Percentiles rank a stretch among this genome's conserved stretches.
Conservation (phyloP, 768 basidiomycete species). For the Cubamyces sp. region DNA sequence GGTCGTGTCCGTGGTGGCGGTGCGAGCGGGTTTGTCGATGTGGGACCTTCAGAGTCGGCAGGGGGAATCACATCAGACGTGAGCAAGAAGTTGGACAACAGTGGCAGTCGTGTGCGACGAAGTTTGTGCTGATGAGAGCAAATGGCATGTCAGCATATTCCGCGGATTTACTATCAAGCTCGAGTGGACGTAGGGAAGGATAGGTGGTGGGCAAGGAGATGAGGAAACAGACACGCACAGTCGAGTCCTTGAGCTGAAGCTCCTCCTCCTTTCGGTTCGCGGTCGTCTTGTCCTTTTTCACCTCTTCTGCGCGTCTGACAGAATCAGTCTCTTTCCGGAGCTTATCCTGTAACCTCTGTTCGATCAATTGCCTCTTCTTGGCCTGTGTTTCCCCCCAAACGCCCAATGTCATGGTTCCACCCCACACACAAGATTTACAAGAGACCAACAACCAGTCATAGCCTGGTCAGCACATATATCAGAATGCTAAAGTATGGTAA, state of each 20-base stretch:
- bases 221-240: slow-evolving; percentile 51
- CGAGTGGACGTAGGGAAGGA: background rate
- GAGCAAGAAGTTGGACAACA: slow-evolving; percentile 73
- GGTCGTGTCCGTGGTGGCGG: slow-evolving; percentile 64
- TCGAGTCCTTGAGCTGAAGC: slow-evolving; percentile 76
- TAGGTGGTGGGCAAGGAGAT: background rate
- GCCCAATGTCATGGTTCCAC: background rate
- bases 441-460: slow-evolving; percentile 1
- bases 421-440: background rate
- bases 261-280: slow-evolving; percentile 86
- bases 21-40: slow-evolving; percentile 43
- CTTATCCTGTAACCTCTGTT: slow-evolving; percentile 84
- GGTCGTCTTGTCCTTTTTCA: slow-evolving; percentile 77
- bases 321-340: slow-evolving; percentile 84
- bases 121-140: slow-evolving; percentile 63
- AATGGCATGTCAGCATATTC: background rate
- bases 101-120: slow-evolving; percentile 69
- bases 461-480: background rate
- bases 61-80: slow-evolving; percentile 70
- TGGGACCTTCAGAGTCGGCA: slow-evolving; percentile 34
- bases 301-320: slow-evolving; percentile 84
- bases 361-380: slow-evolving; percentile 81
- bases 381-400: slow-evolving; percentile 49
- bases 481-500: background rate
- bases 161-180: background rate